Conservation (phyloP, 371 early-diverging fungal genomes). For the Ordospora colligata region DNA sequence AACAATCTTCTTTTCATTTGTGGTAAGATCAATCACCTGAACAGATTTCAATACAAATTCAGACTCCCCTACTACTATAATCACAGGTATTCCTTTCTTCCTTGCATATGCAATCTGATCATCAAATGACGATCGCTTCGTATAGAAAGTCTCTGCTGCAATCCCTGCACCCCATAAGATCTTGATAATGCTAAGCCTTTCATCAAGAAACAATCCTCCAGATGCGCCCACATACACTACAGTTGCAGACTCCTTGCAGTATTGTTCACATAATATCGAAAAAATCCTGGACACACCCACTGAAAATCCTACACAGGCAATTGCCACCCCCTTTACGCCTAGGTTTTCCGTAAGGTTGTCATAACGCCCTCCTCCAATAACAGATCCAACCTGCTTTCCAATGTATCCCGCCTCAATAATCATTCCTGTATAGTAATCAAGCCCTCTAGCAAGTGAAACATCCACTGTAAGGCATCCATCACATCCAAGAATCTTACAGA, state of each 20-base stretch:
- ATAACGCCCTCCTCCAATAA: constrained; percentile 96
- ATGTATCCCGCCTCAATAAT: constrained; percentile 87
- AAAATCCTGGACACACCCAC: constrained; percentile 93
- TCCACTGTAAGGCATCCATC: constrained; percentile 73
- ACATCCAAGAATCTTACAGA: constrained; percentile 72
- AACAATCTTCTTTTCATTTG: neutral
- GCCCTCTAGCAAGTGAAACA: constrained; percentile 83
- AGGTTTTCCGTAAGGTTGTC: constrained; percentile 93
- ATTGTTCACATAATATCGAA: constrained; percentile 65
- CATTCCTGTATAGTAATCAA: constrained; percentile 97
- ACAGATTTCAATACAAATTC: constrained; percentile 14
- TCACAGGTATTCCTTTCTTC: constrained; percentile 13
- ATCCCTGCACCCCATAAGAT: constrained; percentile 79
- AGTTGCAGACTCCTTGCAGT: constrained; percentile 61
- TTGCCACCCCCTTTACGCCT: constrained; percentile 60
- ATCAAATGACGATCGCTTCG: constrained; percentile 70
- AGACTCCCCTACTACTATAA: constrained; percentile 49
- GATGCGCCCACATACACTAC: constrained; percentile 79
- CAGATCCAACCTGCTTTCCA: constrained; percentile 70
- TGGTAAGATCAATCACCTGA: neutral
- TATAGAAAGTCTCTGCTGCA: constrained; percentile 77
- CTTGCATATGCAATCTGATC: constrained; percentile 47
- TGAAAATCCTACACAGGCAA: constrained; percentile 87
- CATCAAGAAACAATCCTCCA: constrained; percentile 74
- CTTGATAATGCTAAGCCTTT: constrained; percentile 72